Conservation (phyloP, 495 filamentous ascomycete species). For the Xylaria cubensis region DNA sequence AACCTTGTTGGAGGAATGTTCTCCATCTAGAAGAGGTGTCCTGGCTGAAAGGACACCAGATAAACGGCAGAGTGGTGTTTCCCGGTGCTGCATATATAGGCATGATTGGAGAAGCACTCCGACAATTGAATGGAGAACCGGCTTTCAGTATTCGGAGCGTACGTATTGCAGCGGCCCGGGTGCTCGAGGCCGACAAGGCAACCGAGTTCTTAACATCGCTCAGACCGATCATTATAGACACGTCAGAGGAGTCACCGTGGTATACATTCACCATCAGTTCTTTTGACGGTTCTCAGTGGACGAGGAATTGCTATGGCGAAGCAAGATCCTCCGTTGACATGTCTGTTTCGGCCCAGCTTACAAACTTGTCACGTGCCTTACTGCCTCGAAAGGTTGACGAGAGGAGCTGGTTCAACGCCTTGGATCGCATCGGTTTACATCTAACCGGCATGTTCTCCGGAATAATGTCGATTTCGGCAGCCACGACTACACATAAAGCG, state of each 20-base stretch:
- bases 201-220: constrained; percentile 53
- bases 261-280: constrained; percentile 11
- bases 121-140: constrained; percentile 46
- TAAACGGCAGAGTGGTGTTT: constrained; percentile 50
- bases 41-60: constrained; percentile 56
- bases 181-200: constrained; percentile 29
- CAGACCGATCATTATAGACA: constrained; percentile 47
- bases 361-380: too few species aligned
- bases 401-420: not conserved
- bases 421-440: not conserved
- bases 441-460: constrained; percentile 10
- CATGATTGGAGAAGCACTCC: constrained; percentile 53
- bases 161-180: constrained; percentile 32
- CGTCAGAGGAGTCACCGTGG: constrained; percentile 28
- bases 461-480: not conserved
- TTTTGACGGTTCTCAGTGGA: not conserved
- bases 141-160: constrained; percentile 31
- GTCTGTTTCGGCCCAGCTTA: constrained; percentile 38
- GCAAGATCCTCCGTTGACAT: constrained; percentile 37
- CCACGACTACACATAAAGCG: not conserved
- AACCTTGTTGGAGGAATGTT: constrained; percentile 20
- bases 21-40: constrained; percentile 39
- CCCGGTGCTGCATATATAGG: constrained; percentile 54
- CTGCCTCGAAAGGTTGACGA: not conserved
- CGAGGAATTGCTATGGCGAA: constrained; percentile 13